These are phyloP conservation scores for Yamadazyma laniorum DNA, from an alignment of 805 yeast species.

Conservation along the genomic window DNA sequence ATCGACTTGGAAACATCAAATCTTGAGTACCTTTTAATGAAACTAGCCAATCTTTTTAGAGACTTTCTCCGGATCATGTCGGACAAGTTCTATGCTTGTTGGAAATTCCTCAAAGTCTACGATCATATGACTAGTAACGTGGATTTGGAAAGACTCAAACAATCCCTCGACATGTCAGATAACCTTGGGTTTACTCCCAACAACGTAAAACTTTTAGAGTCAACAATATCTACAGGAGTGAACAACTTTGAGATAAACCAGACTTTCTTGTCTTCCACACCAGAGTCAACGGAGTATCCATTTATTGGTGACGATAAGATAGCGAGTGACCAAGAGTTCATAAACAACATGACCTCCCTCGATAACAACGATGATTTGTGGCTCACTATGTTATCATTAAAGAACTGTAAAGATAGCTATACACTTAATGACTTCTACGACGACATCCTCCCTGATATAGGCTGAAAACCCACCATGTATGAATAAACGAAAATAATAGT, in stretches of 20 bases:
- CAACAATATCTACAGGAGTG: background rate
- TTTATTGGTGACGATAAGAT: background rate
- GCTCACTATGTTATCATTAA: slow-evolving; percentile 1
- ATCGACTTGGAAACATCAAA: slow-evolving; percentile 1
- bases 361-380: background rate
- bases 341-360: background rate
- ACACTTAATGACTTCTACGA: slow-evolving; percentile 1
- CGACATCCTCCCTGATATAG: background rate
- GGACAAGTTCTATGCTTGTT: slow-evolving; percentile 56
- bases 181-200: slow-evolving; percentile 9
- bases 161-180: background rate
- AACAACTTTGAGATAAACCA: slow-evolving; percentile 9
- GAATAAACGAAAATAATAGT: background rate
- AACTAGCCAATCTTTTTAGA: slow-evolving; percentile 17
- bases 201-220: slow-evolving; percentile 1
- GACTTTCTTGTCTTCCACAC: slow-evolving; percentile 4
- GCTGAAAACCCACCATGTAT: background rate
- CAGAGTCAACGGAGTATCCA: background rate
- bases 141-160: slow-evolving; percentile 15
- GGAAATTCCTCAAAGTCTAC: slow-evolving; percentile 60
- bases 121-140: slow-evolving; percentile 35
- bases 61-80: slow-evolving; percentile 36
- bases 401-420: background rate
- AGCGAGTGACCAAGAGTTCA: background rate
- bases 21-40: slow-evolving; percentile 15